Evolutionary conservation across 176 grass and related monocot species (phyloP).

Genomic region (Aegilops bicornis): DNA sequence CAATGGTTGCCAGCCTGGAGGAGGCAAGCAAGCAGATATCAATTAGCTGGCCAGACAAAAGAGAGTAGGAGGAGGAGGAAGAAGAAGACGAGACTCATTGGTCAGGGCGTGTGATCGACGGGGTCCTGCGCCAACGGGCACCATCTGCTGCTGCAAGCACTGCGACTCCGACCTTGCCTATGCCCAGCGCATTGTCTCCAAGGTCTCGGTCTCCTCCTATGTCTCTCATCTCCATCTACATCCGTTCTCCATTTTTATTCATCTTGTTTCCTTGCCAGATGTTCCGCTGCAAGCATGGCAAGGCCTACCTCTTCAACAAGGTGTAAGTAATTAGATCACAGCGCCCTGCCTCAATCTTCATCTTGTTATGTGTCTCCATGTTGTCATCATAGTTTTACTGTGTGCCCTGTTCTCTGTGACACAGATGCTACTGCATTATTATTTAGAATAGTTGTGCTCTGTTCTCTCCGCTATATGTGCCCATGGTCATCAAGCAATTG

Average conservation of each 20-base stretch:
- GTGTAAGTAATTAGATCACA: conserved; percentile 29
- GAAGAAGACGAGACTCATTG: background rate
- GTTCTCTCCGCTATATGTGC: background rate
- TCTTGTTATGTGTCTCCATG: background rate
- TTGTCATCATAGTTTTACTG: background rate
- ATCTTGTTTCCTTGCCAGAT: background rate
- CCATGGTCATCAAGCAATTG: background rate
- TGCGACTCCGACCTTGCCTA: background rate
- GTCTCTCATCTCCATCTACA: background rate
- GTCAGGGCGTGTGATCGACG: background rate
- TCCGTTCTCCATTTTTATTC: background rate
- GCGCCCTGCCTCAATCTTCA: background rate
- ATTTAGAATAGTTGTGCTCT: background rate
- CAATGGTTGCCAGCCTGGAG: conserved; percentile 57
- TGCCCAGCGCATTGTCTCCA: background rate
- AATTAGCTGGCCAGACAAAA: background rate
- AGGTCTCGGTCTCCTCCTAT: background rate
- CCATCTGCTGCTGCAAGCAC: conserved; percentile 9
- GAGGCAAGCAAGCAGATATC: conserved; percentile 8
- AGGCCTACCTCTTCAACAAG: conserved; percentile 50
- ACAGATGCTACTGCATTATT: background rate
- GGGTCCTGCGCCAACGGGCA: background rate
- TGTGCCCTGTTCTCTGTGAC: background rate
- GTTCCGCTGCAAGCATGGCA: conserved; percentile 52
- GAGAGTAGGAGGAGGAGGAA: background rate